Conservation (phyloP, 2,329 filamentous ascomycete species). For the Alternaria panax region DNA sequence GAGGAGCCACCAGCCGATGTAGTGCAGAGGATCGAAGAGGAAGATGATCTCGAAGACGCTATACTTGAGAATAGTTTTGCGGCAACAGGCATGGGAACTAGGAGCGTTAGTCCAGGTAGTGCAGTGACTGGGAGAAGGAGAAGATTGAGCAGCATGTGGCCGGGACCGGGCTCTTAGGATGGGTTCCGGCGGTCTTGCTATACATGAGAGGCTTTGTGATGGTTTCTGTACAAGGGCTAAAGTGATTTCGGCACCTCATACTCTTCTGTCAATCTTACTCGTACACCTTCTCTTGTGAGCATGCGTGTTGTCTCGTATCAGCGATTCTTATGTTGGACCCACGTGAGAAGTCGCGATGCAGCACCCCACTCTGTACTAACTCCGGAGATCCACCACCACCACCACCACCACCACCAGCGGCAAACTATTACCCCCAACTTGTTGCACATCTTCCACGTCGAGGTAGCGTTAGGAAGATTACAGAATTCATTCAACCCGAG, state of each 20-base stretch:
- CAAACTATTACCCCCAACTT: constrained; percentile 20
- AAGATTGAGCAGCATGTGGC: constrained; percentile 48
- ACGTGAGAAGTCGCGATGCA: background rate
- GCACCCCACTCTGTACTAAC: constrained; percentile 7
- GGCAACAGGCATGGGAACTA: constrained; percentile 20
- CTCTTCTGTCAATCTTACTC: background rate
- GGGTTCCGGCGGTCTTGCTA: background rate
- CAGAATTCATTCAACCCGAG: constrained; percentile 14
- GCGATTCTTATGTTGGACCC: background rate
- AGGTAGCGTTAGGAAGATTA: background rate
- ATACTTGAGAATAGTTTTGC: constrained; percentile 53
- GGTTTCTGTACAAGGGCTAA: background rate
- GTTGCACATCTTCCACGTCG: constrained; percentile 3
- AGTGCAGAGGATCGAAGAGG: constrained; percentile 57
- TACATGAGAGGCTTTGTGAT: background rate
- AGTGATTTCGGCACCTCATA: background rate
- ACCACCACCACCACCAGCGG: no score
- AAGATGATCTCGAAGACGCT: constrained; percentile 57
- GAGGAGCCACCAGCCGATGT: constrained; percentile 69
- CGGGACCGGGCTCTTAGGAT: constrained; percentile 26
- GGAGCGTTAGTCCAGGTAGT: constrained; percentile 44
- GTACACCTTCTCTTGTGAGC: background rate
- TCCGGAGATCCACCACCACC: background rate
- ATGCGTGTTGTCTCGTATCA: background rate
- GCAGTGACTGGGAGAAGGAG: constrained; percentile 40